These are phyloP conservation scores for Kodamaea nitidulidarum DNA, from an alignment of 805 yeast species.

Conservation along the genomic window DNA sequence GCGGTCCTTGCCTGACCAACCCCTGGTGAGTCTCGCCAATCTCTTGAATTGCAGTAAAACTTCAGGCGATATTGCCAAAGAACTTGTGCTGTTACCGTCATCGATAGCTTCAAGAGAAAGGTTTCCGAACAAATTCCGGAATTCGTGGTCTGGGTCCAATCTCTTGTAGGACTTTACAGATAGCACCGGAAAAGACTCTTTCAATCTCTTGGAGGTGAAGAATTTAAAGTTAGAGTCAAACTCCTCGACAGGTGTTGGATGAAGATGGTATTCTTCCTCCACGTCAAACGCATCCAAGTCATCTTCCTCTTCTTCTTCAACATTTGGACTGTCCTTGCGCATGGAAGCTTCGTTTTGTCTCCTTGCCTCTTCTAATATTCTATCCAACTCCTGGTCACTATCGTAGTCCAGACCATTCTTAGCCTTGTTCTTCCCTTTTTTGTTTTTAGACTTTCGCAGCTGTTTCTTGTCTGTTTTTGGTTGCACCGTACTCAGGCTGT, in stretches of 20 bases:
- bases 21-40: constrained; percentile 55
- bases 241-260: constrained; percentile 28
- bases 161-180: constrained; percentile 44
- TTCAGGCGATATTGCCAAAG: constrained; percentile 66
- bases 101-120: constrained; percentile 62
- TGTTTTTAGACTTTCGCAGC: constrained; percentile 11
- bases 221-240: constrained; percentile 42
- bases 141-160: constrained; percentile 75
- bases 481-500: too few relatives aligned
- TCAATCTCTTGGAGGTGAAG: constrained; percentile 46
- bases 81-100: constrained; percentile 73
- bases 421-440: constrained; percentile 19
- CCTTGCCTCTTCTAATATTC: constrained; percentile 43
- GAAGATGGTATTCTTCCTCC: constrained; percentile 23
- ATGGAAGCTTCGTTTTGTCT: constrained; percentile 22
- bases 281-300: constrained; percentile 14
- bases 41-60: constrained; percentile 59
- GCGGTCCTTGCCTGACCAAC: constrained; percentile 83
- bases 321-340: background rate
- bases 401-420: constrained; percentile 18
- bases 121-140: constrained; percentile 66
- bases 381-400: constrained; percentile 60
- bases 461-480: background rate
- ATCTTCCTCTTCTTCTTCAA: constrained; percentile 1
- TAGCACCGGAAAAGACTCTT: constrained; percentile 37